Base-by-base conservation (phyloP, 306 rosid genomes). In the Ammopiptanthus mongolicus region DNA sequence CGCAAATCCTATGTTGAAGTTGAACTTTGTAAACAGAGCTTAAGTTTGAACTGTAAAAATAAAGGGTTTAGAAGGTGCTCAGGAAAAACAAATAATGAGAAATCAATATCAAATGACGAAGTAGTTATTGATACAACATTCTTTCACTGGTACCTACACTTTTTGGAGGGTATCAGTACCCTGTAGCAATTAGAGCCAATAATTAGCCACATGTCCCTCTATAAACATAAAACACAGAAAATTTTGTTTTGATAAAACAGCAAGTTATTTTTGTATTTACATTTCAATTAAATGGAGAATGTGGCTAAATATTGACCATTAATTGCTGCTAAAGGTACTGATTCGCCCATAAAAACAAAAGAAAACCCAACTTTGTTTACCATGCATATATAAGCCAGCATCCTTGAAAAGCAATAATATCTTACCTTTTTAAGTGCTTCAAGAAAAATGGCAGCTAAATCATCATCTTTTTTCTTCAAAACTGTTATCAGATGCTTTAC, bases 401-500 rank as follows among this genome's bases (percentile, higher is more conserved):
- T 46, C 48, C 51, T 70, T 21, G 57, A 52, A 63, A 70, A 61
- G 2, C 22, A 50, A 55, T 62, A 19, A 39, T 34, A n/a, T 48
- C 81, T 64, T 66, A 91, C 98, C 88, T 83, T 91, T 95, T 91
- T 91, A 78, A 91, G 84, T 3, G 98, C 93, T 79, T 90, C 97
- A 28, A 95, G 83, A 85, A 90, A 90, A 66, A 88, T 90, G 65
- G 25, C 39, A 15, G 87, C 85, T 73, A 91, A 75, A 84, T 84
- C 83, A 17, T 57, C 87, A 41, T 90, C 88, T 48, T 81, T 85
- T 85, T 88, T 95, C 86, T 81, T 95, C 52, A 95, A 78, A 71
- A 63, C 79, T 36, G 89, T 84, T 78, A 95, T 90, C 53, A 95
- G 84, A 86, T 87, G 69, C 79, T 90, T 95, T 75, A 95, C 84